Percentiles rank a stretch among this genome's conserved stretches.
Conservation (phyloP, 306 rosid species). For the Lathyrus aphaca region DNA sequence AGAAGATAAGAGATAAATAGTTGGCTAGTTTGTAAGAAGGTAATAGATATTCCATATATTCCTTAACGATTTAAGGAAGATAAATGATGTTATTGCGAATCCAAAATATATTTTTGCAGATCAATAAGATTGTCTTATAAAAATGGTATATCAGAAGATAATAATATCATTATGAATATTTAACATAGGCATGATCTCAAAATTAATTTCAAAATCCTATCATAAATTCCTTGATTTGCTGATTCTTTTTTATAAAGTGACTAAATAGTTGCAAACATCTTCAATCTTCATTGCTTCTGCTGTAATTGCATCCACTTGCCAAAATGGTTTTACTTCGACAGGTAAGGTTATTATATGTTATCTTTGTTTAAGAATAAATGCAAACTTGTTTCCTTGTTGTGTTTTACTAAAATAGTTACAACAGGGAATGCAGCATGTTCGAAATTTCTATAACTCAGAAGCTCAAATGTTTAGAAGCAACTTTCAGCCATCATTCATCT, state of each 20-base stretch:
- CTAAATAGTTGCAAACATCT: slow-evolving; percentile 16
- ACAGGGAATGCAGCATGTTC: slow-evolving; percentile 56
- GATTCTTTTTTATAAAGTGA: slow-evolving; percentile 13
- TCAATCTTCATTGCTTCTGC: slow-evolving; percentile 17
- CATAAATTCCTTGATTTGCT: slow-evolving; percentile 14
- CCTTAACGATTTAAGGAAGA: not conserved
- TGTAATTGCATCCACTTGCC: slow-evolving; percentile 23
- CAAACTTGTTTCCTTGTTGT: slow-evolving; percentile 20
- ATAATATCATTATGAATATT: slow-evolving; percentile 27
- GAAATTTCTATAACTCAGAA: slow-evolving; percentile 40
- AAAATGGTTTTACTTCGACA: slow-evolving; percentile 48
- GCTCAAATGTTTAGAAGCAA: slow-evolving; percentile 35
- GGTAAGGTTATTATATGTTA: slow-evolving; percentile 35
- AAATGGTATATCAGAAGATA: slow-evolving; percentile 27
- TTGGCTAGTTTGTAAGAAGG: not conserved
- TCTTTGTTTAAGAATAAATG: not conserved
- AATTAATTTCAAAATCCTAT: slow-evolving; percentile 33
- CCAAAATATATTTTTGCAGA: slow-evolving; percentile 36
- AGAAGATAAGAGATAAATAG: not conserved
- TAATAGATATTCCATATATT: not conserved
- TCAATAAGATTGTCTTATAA: slow-evolving; percentile 7
- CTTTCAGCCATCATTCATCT: slow-evolving; percentile 39
- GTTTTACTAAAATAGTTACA: slow-evolving; percentile 33
- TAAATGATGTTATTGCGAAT: slow-evolving; percentile 19
- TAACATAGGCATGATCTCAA: slow-evolving; percentile 29